Conservation (phyloP, 2,329 filamentous ascomycete genomes). For the Ceratocystis albifundus region DNA sequence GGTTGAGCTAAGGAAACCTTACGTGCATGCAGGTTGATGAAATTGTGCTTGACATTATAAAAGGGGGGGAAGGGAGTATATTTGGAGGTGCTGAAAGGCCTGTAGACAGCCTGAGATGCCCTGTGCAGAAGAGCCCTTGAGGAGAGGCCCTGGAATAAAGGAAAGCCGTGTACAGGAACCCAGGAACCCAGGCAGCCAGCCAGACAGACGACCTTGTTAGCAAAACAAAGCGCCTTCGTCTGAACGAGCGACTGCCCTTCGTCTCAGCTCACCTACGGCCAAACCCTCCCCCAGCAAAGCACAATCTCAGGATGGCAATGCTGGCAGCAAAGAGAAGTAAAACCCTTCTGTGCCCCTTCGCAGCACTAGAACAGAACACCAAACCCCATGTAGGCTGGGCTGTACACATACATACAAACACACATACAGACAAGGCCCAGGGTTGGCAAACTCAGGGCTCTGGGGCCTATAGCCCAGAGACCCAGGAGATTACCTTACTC, state of each 20-base stretch:
- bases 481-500: neutral
- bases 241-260: neutral
- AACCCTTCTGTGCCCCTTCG: slow-evolving; percentile 2
- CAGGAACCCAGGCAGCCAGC: too few relatives aligned
- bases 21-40: neutral
- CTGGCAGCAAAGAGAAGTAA: neutral
- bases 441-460: too few relatives aligned
- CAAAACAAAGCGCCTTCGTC: neutral
- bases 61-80: neutral
- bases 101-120: neutral
- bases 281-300: neutral
- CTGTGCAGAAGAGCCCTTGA: too few relatives aligned
- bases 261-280: neutral
- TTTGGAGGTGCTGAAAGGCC: neutral
- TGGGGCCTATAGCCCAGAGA: neutral
- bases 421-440: too few relatives aligned
- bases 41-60: neutral
- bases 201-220: neutral
- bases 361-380: too few relatives aligned
- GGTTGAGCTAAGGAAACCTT: neutral
- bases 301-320: neutral
- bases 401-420: neutral
- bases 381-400: neutral
- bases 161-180: too few relatives aligned
- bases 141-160: too few relatives aligned